Conservation (phyloP, 306 rosid genomes). For the Lathyrus oleraceus region DNA sequence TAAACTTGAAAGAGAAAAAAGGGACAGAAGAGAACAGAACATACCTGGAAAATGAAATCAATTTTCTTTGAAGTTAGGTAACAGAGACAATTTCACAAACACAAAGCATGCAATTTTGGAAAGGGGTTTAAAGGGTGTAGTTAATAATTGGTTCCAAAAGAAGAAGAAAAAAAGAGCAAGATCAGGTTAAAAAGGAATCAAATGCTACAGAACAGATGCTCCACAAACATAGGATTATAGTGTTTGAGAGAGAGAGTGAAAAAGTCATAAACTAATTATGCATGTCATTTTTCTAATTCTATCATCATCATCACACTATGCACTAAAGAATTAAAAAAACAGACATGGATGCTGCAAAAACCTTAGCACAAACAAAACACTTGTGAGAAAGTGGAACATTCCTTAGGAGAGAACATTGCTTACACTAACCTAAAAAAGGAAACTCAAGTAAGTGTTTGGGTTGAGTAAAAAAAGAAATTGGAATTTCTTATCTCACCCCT, state of each 20-base stretch:
- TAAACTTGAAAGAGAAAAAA: slow-evolving; percentile 19
- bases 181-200: slow-evolving; percentile 35
- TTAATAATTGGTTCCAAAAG: slow-evolving; percentile 23
- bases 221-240: slow-evolving; percentile 19
- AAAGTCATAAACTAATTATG: slow-evolving; percentile 26
- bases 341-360: slow-evolving; percentile 26
- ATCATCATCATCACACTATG: slow-evolving; percentile 4
- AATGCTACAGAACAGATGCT: slow-evolving; percentile 23
- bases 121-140: slow-evolving; percentile 13
- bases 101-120: slow-evolving; percentile 26
- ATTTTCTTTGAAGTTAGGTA: slow-evolving; percentile 3
- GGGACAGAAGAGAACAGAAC: neutral
- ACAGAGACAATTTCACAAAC: slow-evolving; percentile 30
- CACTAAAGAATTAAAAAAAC: slow-evolving; percentile 2
- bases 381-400: slow-evolving; percentile 15
- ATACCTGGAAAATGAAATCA: slow-evolving; percentile 21
- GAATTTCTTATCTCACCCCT: too few species aligned
- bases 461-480: too few species aligned
- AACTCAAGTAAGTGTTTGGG: neutral
- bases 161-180: slow-evolving; percentile 16
- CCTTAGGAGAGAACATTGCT: slow-evolving; percentile 22
- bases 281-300: slow-evolving; percentile 22
- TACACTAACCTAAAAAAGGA: slow-evolving; percentile 8
- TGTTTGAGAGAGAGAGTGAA: neutral
- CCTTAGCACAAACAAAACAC: neutral